These are phyloP conservation scores for Boletus tomentosulus DNA, from an alignment of 768 basidiomycete genomes.

Conservation along the genomic window DNA sequence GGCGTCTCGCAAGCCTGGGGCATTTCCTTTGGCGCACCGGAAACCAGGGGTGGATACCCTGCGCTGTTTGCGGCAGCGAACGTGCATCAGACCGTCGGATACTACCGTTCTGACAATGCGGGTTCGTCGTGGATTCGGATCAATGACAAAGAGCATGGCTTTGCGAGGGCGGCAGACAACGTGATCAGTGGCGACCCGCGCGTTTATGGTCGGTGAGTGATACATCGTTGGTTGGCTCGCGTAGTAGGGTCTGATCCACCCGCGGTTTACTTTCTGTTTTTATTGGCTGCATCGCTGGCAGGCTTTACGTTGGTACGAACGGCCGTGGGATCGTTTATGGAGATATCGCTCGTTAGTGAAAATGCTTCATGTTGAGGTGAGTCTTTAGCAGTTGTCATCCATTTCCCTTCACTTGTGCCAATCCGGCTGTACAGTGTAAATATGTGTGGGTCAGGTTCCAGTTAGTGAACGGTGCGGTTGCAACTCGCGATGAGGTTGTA, in stretches of 20 bases:
- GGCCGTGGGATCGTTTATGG: slow-evolving; percentile 11
- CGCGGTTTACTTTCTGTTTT: background rate
- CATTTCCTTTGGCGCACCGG: slow-evolving; percentile 5
- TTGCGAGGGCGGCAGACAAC: slow-evolving; percentile 47
- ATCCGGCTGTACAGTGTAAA: background rate
- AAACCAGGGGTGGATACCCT: background rate
- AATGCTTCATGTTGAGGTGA: background rate
- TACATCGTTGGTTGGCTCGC: background rate
- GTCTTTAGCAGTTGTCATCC: background rate
- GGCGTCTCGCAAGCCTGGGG: slow-evolving; percentile 7
- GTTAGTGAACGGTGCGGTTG: too few species aligned
- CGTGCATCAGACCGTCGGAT: background rate
- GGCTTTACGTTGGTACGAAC: slow-evolving; percentile 12
- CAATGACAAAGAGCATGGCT: slow-evolving; percentile 54
- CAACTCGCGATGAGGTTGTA: too few species aligned
- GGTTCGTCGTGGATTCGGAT: slow-evolving; percentile 58
- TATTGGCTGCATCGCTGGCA: background rate
- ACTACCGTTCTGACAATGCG: slow-evolving; percentile 51
- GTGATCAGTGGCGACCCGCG: slow-evolving; percentile 37
- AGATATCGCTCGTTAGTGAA: background rate
- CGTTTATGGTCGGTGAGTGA: slow-evolving; percentile 11
- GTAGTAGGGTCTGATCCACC: background rate
- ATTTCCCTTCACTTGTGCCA: background rate
- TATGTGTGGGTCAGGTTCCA: background rate
- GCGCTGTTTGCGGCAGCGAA: slow-evolving; percentile 7